Conservation (phyloP, 768 basidiomycete species). For the Suillus cothurnatus region DNA sequence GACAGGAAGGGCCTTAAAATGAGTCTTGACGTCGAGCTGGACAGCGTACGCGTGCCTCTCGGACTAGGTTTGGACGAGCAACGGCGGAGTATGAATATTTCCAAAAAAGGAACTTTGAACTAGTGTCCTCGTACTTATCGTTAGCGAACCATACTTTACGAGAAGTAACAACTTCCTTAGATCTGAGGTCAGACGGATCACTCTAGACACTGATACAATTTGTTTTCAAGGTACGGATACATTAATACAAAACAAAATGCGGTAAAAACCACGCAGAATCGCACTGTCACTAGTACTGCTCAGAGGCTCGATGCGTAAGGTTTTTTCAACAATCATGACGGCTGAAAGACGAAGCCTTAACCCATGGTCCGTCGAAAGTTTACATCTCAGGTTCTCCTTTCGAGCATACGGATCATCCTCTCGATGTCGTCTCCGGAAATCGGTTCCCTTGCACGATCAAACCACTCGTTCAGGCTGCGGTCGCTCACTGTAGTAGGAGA, state of each 20-base stretch:
- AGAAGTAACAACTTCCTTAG: not conserved
- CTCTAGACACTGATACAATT: not conserved
- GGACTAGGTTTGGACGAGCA: conserved; percentile 10
- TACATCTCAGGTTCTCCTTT: not conserved
- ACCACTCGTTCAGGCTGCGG: conserved; percentile 4
- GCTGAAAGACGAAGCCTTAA: not conserved
- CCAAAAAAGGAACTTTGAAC: not conserved
- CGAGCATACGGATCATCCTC: not conserved
- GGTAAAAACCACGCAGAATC: not conserved
- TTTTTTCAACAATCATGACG: not conserved
- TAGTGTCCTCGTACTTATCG: not conserved
- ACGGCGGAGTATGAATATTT: conserved; percentile 27
- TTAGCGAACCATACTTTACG: not conserved
- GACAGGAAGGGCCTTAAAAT: conserved; percentile 29
- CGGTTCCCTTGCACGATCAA: not conserved
- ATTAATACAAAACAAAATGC: not conserved
- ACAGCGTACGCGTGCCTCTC: conserved; percentile 25
- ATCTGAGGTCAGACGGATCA: not conserved
- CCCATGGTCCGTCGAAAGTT: not conserved
- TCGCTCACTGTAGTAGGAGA: not conserved
- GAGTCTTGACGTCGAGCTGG: conserved; percentile 41
- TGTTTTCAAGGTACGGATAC: not conserved
- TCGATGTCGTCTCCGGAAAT: conserved; percentile 4
- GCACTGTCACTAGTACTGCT: not conserved
- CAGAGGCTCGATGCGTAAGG: not conserved